Evolutionary conservation across 169 alveolate species (phyloP).

Genomic region (Miamiensis avidus): DNA sequence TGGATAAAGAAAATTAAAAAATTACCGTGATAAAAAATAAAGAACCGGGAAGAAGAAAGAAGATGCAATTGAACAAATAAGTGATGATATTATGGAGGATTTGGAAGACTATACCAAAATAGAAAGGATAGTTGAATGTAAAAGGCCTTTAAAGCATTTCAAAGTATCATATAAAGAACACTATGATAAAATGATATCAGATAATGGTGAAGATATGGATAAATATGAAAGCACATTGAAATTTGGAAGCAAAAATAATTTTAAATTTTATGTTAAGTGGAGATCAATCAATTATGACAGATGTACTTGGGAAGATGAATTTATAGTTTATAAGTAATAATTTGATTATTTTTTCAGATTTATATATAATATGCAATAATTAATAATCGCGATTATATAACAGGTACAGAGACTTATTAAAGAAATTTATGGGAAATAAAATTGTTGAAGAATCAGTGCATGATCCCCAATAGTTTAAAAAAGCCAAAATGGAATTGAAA

Average conservation of each 20-base stretch:
- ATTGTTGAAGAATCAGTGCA: slow-evolving; percentile 38
- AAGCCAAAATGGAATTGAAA: slow-evolving; percentile 6
- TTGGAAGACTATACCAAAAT: slow-evolving; percentile 34
- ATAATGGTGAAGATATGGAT: neutral
- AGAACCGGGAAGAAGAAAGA: slow-evolving; percentile 6
- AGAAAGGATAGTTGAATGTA: slow-evolving; percentile 45
- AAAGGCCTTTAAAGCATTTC: slow-evolving; percentile 19
- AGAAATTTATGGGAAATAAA: slow-evolving; percentile 26
- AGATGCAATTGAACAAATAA: neutral
- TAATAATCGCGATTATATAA: neutral
- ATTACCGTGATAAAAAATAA: slow-evolving; percentile 38
- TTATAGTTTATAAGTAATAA: slow-evolving; percentile 11
- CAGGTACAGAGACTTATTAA: slow-evolving; percentile 27
- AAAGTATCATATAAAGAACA: slow-evolving; percentile 20
- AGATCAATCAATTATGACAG: slow-evolving; percentile 29
- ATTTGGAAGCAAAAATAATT: slow-evolving; percentile 28
- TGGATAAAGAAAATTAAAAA: slow-evolving; percentile 27
- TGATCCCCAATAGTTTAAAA: slow-evolving; percentile 28
- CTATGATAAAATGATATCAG: slow-evolving; percentile 24
- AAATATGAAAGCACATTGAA: slow-evolving; percentile 12
- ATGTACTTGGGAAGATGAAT: slow-evolving; percentile 45
- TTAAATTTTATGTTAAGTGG: slow-evolving; percentile 45
- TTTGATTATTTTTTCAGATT: neutral
- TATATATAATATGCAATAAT: too few relatives aligned
- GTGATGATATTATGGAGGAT: slow-evolving; percentile 20